phyloP scores from a whole-genome alignment of 2,329 filamentous ascomycete genomes.

The Aspergillus felis region DNA sequence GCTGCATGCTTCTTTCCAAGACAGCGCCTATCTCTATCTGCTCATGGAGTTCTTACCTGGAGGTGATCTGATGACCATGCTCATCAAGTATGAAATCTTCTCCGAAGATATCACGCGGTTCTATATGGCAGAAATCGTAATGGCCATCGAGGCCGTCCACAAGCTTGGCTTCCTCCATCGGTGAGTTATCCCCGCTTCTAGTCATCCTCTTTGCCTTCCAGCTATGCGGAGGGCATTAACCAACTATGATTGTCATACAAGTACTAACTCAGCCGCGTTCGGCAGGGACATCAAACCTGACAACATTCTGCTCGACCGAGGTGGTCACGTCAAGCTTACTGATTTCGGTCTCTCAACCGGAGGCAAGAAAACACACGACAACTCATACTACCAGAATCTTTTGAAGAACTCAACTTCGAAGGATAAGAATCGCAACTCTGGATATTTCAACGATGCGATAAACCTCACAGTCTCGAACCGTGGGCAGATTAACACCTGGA shows the following conservation, averaged over 20 bases:
- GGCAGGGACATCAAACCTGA: conserved; percentile 95
- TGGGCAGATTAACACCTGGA: conserved; percentile 97
- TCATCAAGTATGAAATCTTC: conserved; percentile 99
- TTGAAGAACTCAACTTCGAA: conserved; percentile 71
- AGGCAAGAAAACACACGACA: conserved; percentile 96
- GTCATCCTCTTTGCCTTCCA: neutral
- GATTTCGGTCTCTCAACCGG: conserved; percentile 97
- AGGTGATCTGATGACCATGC: conserved; percentile 98
- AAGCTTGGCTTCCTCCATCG: conserved; percentile 98
- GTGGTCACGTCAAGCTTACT: conserved; percentile 95
- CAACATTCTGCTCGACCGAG: conserved; percentile 92
- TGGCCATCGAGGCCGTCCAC: conserved; percentile 98
- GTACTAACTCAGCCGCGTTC: conserved; percentile 7
- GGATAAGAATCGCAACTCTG: conserved; percentile 80
- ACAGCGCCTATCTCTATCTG: conserved; percentile 94
- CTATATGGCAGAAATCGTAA: conserved; percentile 96
- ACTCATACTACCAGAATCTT: conserved; percentile 96
- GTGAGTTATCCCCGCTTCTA: conserved; percentile 49
- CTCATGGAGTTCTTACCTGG: conserved; percentile 98
- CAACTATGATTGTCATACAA: conserved; percentile 6
- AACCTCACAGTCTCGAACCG: conserved; percentile 97
- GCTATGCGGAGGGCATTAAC: neutral
- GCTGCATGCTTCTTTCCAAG: conserved; percentile 96
- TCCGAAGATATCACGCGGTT: conserved; percentile 98
- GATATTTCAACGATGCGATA: conserved; percentile 89